These are phyloP conservation scores for Saturnispora zaruensis DNA, from an alignment of 805 yeast genomes.

Conservation along the genomic window DNA sequence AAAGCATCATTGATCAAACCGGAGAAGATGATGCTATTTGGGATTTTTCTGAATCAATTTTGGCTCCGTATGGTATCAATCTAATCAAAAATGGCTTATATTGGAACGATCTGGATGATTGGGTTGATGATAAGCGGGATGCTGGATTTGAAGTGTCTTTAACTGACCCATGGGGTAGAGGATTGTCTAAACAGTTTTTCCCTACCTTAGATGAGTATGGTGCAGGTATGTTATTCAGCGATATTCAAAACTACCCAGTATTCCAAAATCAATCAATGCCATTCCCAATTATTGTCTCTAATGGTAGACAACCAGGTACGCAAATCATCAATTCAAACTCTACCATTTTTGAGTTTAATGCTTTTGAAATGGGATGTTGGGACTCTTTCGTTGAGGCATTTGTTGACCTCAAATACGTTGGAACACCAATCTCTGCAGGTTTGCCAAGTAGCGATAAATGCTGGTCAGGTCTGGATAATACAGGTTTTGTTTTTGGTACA, in stretches of 20 bases:
- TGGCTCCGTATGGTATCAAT: constrained; percentile 56
- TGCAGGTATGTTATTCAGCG: constrained; percentile 51
- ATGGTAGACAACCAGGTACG: constrained; percentile 60
- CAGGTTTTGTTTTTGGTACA: constrained; percentile 75
- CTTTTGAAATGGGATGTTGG: constrained; percentile 81
- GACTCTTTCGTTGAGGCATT: constrained; percentile 65
- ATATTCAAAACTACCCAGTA: constrained; percentile 50
- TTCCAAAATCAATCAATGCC: constrained; percentile 60
- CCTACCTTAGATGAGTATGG: constrained; percentile 51
- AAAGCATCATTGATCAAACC: constrained; percentile 39
- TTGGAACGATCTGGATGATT: constrained; percentile 47
- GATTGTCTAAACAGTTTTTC: constrained; percentile 66
- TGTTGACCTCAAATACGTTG: constrained; percentile 59
- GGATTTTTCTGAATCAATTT: constrained; percentile 56
- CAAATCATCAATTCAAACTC: constrained; percentile 52
- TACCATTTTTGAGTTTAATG: constrained; percentile 55
- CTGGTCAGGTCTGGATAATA: constrained; percentile 65
- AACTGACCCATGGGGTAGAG: constrained; percentile 77
- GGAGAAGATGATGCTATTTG: constrained; percentile 44
- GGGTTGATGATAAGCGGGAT: constrained; percentile 39
- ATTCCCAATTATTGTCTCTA: constrained; percentile 58
- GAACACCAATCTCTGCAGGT: constrained; percentile 58
- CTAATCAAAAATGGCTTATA: constrained; percentile 42
- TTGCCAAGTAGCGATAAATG: constrained; percentile 37
- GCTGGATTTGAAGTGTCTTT: constrained; percentile 65